Base-by-base conservation (phyloP, 176 grass and related monocot species). In the sorghum (Sorghum bicolor) region DNA sequence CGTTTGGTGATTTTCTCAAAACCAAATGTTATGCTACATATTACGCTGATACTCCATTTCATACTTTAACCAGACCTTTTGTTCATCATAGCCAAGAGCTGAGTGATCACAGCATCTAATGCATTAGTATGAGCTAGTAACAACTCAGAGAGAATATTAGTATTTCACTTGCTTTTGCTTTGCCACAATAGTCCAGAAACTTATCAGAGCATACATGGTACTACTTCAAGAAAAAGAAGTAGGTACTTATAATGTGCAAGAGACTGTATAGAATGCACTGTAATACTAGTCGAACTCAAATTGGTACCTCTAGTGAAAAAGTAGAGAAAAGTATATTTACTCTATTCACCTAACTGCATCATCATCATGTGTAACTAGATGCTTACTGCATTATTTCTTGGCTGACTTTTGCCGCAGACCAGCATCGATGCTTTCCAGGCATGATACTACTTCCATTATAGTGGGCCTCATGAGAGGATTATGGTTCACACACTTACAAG, bases 401-500 rank as follows among this genome's bases (percentile, higher is more conserved):
- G 13, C 34, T 5, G 10, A 25, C 38, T 43, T 24, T 15, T 44
- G n/a, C 2, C 16, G 38, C 38, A 44, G 6, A 3, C 39, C 69
- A 44, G n/a, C 38, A 72, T 74, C 20, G 5, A 83, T 19, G 22
- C 64, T 83, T 22, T 83, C 77, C 10, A 90, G 83, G 64, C 66
- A 90, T 29, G 28, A 39, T 4, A 83, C 72, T 28, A 90, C 78
- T 78, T 90, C 78, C 22, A 58, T 38, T 36, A 90, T 79, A 32
- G 26, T 9, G 34, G 88, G 88, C 62, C 88, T 86, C 20, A 62
- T 72, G 26, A 17, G 15, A 22, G 83, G 72, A 43, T 79, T 82
- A 40, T 50, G 29, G 65, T 78, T 81, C 50, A 90, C 71, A 86
- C 88, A 90, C 40, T 53, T 67, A 64, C 88, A 90, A 70, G 88